Base-by-base conservation (phyloP, 1,139 yeast genomes). In the Hansenula anomala region DNA sequence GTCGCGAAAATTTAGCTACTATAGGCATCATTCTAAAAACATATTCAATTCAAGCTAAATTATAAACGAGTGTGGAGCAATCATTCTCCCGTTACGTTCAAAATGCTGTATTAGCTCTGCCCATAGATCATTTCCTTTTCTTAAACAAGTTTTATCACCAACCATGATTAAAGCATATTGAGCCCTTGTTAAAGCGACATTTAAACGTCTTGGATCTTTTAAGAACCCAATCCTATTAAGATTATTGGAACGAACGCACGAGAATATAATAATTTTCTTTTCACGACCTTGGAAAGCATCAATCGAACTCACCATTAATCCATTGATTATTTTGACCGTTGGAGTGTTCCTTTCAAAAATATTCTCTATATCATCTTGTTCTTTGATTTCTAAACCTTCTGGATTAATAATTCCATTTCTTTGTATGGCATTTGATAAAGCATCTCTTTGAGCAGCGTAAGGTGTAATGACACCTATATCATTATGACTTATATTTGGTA, bases 391-490 rank as follows among this genome's bases (percentile, higher is more conserved):
- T 35, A 64, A 64, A n/a, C 64, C 59, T 11, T 59, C 57, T 1
- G 88, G 88, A 53, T 81, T 81, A 36, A 81, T 66, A 11, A 79
- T 52, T 8, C 63, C 63, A 53, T 81, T 80, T 20, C 63, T 58
- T 27, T 71, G 73, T 34, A 80, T 62, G 2, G 56, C 50, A 3
- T 69, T 59, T 0, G 88, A 78, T 14, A 82, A 64, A 41, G 75
- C 57, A 53, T 80, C 87, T 50, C 89, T 66, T 55, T 82, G 89
- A 0, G 86, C 87, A 39, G 86, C 72, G 54, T 82, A 82, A 12
- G 88, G 87, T 1, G 89, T 81, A 41, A 82, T 77, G 16, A 82
- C 66, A 45, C 87, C 86, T 41, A 81, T 80, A 28, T 76, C 71
- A 2, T 64, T 59, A 25, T 71, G 65, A 3, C 61, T 49, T 17